phyloP scores from a whole-genome alignment of 2,329 filamentous ascomycete species.

The Colletotrichum agaves region DNA sequence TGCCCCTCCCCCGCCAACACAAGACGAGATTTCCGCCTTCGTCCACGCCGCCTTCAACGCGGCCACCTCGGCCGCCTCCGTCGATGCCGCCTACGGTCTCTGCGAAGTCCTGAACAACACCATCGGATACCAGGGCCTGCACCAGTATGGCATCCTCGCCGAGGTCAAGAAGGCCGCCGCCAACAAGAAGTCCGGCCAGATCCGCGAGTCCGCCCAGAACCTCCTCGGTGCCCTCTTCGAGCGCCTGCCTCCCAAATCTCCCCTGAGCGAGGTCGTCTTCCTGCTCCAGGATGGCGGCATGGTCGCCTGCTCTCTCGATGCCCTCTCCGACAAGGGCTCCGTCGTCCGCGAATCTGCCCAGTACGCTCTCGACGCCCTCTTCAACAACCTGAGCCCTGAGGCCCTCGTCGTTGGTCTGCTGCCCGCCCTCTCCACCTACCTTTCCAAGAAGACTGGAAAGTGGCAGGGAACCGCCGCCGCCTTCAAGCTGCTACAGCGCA shows the following conservation, averaged over 20 bases:
- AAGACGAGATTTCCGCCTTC: slow-evolving; percentile 73
- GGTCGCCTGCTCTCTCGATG: slow-evolving; percentile 80
- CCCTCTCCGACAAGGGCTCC: slow-evolving; percentile 87
- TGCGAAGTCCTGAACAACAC: slow-evolving; percentile 67
- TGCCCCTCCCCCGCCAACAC: slow-evolving; percentile 67
- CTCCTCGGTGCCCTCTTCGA: slow-evolving; percentile 94
- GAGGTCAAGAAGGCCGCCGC: slow-evolving; percentile 78
- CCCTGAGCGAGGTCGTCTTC: slow-evolving; percentile 82
- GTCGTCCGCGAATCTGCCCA: slow-evolving; percentile 92
- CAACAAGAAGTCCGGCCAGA: slow-evolving; percentile 92
- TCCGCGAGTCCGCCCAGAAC: slow-evolving; percentile 93
- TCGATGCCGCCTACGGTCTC: slow-evolving; percentile 72
- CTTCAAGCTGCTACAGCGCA: slow-evolving; percentile 84
- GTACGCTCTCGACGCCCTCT: slow-evolving; percentile 92
- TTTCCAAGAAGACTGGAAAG: slow-evolving; percentile 87
- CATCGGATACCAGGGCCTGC: slow-evolving; percentile 64
- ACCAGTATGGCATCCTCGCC: slow-evolving; percentile 63
- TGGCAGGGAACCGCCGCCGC: slow-evolving; percentile 97
- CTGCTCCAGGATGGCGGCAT: slow-evolving; percentile 83
- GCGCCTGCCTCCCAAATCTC: slow-evolving; percentile 81
- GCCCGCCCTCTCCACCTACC: slow-evolving; percentile 78
- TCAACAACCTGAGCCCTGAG: slow-evolving; percentile 82
- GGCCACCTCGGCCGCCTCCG: slow-evolving; percentile 73
- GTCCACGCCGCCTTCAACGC: slow-evolving; percentile 76
- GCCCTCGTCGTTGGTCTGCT: slow-evolving; percentile 85